A percentile compares a stretch with the other conserved stretches of the same genome.
Conservation (phyloP, 495 filamentous ascomycete species). For the Daldinia decipiens region DNA sequence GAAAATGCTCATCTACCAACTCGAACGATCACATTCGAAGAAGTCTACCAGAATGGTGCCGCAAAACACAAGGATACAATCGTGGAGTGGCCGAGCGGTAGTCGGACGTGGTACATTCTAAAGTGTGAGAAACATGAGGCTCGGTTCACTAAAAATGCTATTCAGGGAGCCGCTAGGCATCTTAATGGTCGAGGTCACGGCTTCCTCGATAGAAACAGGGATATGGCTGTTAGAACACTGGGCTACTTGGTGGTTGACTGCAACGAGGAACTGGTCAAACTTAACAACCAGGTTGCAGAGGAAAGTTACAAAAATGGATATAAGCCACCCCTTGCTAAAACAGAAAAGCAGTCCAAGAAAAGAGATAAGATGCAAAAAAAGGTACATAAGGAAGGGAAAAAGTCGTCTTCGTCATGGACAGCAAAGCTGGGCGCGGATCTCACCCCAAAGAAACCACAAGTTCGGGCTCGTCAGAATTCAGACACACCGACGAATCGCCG, state of each 20-base stretch:
- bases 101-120: constrained; percentile 52
- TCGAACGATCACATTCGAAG: constrained; percentile 51
- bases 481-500: neutral
- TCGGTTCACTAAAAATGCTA: constrained; percentile 54
- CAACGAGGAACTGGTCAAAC: constrained; percentile 30
- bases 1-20: constrained; percentile 2
- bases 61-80: constrained; percentile 55
- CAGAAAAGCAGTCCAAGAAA: constrained; percentile 12
- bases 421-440: neutral
- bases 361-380: neutral
- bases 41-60: constrained; percentile 53
- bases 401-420: neutral
- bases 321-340: constrained; percentile 45
- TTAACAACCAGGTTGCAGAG: constrained; percentile 52
- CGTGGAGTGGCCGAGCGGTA: constrained; percentile 49
- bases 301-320: constrained; percentile 48
- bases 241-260: constrained; percentile 53
- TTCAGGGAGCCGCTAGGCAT: constrained; percentile 57
- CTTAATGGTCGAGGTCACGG: constrained; percentile 51
- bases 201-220: constrained; percentile 47
- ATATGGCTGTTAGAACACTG: constrained; percentile 47
- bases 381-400: neutral
- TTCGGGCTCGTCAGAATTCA: neutral
- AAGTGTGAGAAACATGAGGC: constrained; percentile 56
- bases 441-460: neutral